Percentiles rank a stretch among this genome's conserved stretches.
phyloP scores from a whole-genome alignment of 441 rosid species.

The Pelargonium fulgidum region DNA sequence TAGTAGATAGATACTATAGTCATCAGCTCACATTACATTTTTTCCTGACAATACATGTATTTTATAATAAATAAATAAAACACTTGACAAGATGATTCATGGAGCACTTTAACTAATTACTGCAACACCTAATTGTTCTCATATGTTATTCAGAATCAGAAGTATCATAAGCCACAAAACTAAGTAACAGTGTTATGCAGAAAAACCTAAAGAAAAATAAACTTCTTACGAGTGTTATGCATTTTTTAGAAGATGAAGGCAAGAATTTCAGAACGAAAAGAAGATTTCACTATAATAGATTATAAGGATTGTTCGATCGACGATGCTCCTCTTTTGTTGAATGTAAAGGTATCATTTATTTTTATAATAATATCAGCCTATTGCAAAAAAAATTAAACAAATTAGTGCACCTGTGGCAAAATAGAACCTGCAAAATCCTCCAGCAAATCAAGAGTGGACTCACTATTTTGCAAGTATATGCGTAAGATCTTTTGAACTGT shows the following conservation, averaged over 20 bases:
- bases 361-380: neutral
- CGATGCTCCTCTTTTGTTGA: neutral
- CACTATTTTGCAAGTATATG: conserved; percentile 57
- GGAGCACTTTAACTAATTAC: too few species aligned
- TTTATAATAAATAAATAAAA: too few species aligned
- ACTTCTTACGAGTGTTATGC: neutral
- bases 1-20: too few species aligned
- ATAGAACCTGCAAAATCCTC: conserved; percentile 60
- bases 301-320: too few species aligned
- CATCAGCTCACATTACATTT: too few species aligned
- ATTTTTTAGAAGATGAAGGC: neutral
- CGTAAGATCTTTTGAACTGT: conserved; percentile 54
- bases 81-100: too few species aligned
- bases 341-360: neutral
- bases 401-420: conserved; percentile 56
- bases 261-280: neutral
- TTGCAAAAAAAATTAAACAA: conserved; percentile 6
- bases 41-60: too few species aligned
- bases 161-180: too few species aligned
- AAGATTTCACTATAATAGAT: neutral
- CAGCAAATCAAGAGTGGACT: conserved; percentile 53
- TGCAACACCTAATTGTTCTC: too few species aligned
- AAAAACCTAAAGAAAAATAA: conserved; percentile 35
- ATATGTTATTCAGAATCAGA: too few species aligned
- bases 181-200: too few species aligned